Base-by-base conservation (phyloP, 2,329 filamentous ascomycete genomes). In the Iodosphaeria phyllophila region DNA sequence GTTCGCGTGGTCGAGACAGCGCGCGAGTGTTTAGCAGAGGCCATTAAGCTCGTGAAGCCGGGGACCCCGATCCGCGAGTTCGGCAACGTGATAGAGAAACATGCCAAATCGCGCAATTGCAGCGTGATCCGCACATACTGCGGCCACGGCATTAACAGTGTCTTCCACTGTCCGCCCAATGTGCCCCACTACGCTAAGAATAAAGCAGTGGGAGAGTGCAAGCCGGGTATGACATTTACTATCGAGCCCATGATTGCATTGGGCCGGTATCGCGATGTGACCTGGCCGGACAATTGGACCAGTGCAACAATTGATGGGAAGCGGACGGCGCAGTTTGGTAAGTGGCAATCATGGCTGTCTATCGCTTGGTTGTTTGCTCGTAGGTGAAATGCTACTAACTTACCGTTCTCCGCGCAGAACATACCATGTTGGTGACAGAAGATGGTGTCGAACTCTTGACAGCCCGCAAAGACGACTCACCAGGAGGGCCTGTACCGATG, bases 231-330 rank as follows among this genome's bases (percentile, higher is more conserved):
- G 83, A 92, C 83, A 35, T 98, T 98, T 43, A 98, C 89, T 1
- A 98, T 98, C 32, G 89, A 98, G 55, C 89, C 89, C 10, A 98
- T 98, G 89, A 84, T 98, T 46, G 83, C 82, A 20, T 51, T 93
- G 28, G 89, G 89, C 30, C 84, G 79, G 32, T 79, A 92, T 51
- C 71, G 71, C 33, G 89, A 98, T 44, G 76, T 89, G 47, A 95
- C 83, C 1, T 98, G 89, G 89, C 89, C 89, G 1, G 89, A 98
- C 47, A 82, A 95, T 56, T 98, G 89, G 89, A 98, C 89, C 1
- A 92, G 83, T 50, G 79, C 80, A 5, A 98, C 89, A 0, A 67
- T 74, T 28, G 89, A 98, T 46, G 89, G 89, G 25, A 78, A 76
- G 50, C 61, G 69, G 44, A 92, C 84, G 10, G 89, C 89, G 7